Percentiles rank a stretch among this genome's conserved stretches.
phyloP scores from a whole-genome alignment of 208 protist genomes.

The Trypanosomatidae sp. region DNA sequence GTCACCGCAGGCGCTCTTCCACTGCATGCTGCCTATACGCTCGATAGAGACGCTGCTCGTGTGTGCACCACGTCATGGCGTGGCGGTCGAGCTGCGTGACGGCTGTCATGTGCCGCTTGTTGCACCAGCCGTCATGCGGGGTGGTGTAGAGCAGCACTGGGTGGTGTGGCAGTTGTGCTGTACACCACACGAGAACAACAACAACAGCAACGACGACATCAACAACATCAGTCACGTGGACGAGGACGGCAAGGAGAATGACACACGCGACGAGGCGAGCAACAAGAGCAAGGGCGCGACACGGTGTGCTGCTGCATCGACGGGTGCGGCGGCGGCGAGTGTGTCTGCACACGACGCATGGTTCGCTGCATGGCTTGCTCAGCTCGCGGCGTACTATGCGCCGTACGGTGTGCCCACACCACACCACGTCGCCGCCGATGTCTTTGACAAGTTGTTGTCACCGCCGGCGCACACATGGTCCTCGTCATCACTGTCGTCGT shows the following conservation, averaged over 20 bases:
- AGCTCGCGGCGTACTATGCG: slow-evolving; percentile 18
- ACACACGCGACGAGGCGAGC: not conserved
- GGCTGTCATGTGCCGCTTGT: slow-evolving; percentile 31
- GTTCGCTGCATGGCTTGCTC: slow-evolving; percentile 20
- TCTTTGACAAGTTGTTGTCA: slow-evolving; percentile 36
- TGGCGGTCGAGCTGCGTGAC: slow-evolving; percentile 41
- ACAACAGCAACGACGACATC: not conserved
- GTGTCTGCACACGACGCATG: slow-evolving; percentile 2
- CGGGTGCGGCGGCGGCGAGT: too few relatives aligned
- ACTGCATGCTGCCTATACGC: slow-evolving; percentile 33
- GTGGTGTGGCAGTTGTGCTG: slow-evolving; percentile 42
- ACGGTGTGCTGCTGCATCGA: too few relatives aligned
- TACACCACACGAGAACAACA: too few relatives aligned
- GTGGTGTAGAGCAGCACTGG: slow-evolving; percentile 28
- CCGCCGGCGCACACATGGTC: slow-evolving; percentile 3
- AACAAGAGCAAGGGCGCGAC: not conserved
- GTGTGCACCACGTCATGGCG: slow-evolving; percentile 22
- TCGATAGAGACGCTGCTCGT: slow-evolving; percentile 31
- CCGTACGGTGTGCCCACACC: slow-evolving; percentile 15
- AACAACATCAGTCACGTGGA: too few relatives aligned
- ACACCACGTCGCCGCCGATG: slow-evolving; percentile 20
- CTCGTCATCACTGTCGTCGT: too few relatives aligned
- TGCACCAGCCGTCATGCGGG: slow-evolving; percentile 10
- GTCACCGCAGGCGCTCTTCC: slow-evolving; percentile 10
- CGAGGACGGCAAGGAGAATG: too few relatives aligned